phyloP scores from a whole-genome alignment of 768 basidiomycete genomes.

The Lactarius tabidus region DNA sequence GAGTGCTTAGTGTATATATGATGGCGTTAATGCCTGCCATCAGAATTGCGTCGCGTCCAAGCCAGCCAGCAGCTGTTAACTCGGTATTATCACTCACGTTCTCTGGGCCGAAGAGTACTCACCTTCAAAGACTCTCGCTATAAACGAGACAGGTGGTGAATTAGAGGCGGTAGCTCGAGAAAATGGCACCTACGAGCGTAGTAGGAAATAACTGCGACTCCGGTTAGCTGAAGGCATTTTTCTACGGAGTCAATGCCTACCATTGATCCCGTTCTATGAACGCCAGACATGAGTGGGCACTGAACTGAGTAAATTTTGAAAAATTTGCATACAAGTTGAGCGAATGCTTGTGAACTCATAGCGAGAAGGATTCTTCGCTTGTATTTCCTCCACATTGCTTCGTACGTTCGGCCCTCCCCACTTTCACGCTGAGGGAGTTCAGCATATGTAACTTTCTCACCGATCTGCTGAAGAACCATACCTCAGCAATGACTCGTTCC shows the following conservation, averaged over 20 bases:
- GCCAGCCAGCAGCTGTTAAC: conserved; percentile 83
- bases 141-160: conserved; percentile 9
- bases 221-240: conserved; percentile 6
- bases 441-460: not conserved
- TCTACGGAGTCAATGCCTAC: conserved; percentile 38
- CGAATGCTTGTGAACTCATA: conserved; percentile 94
- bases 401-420: conserved; percentile 73
- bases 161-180: conserved; percentile 8
- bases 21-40: conserved; percentile 95
- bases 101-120: conserved; percentile 17
- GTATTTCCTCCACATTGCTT: conserved; percentile 82
- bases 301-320: not conserved
- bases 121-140: conserved; percentile 92
- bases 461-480: conserved; percentile 31
- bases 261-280: conserved; percentile 87
- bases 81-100: conserved; percentile 15
- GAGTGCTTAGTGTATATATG: conserved; percentile 72
- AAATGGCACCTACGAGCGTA: conserved; percentile 71
- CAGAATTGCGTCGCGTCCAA: conserved; percentile 86
- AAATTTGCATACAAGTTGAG: conserved; percentile 70
- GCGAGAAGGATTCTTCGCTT: conserved; percentile 85
- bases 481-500: conserved; percentile 68
- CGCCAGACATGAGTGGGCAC: not conserved
- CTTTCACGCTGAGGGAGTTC: conserved; percentile 54
- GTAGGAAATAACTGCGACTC: conserved; percentile 75